phyloP scores from a whole-genome alignment of 116 monocot species.

The Dioscorea cayenensis region DNA sequence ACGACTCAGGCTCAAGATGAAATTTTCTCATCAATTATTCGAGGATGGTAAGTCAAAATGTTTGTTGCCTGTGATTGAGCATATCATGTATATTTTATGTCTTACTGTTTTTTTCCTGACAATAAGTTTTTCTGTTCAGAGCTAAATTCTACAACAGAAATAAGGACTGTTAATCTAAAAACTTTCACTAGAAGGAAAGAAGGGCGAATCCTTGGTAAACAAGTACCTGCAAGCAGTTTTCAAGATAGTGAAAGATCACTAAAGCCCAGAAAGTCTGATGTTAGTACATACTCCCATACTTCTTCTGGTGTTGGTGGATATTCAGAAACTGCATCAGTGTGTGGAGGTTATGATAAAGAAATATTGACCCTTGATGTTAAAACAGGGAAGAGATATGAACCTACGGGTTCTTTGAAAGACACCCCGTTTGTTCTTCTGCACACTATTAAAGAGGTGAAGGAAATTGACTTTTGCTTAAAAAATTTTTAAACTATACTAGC shows the following conservation, averaged over 20 bases:
- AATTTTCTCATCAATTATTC: slow-evolving; percentile 16
- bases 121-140: slow-evolving; percentile 26
- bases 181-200: slow-evolving; percentile 19
- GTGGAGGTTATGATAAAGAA: neutral
- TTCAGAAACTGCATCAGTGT: neutral
- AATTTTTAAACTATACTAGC: too few species aligned
- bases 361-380: slow-evolving; percentile 1
- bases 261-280: slow-evolving; percentile 2
- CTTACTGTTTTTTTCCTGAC: neutral
- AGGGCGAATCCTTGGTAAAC: slow-evolving; percentile 10
- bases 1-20: slow-evolving; percentile 33
- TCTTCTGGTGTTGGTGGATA: slow-evolving; percentile 10
- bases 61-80: neutral
- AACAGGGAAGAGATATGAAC: slow-evolving; percentile 10
- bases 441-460: slow-evolving; percentile 10
- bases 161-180: slow-evolving; percentile 30
- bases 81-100: neutral
- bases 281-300: slow-evolving; percentile 12
- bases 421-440: slow-evolving; percentile 9
- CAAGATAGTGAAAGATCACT: slow-evolving; percentile 6
- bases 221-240: slow-evolving; percentile 11
- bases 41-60: slow-evolving; percentile 10
- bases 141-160: slow-evolving; percentile 1
- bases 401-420: slow-evolving; percentile 8
- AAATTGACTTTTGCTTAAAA: neutral